These are phyloP conservation scores for Phaffomyces opuntiae DNA, from an alignment of 805 yeast genomes.

Conservation along the genomic window DNA sequence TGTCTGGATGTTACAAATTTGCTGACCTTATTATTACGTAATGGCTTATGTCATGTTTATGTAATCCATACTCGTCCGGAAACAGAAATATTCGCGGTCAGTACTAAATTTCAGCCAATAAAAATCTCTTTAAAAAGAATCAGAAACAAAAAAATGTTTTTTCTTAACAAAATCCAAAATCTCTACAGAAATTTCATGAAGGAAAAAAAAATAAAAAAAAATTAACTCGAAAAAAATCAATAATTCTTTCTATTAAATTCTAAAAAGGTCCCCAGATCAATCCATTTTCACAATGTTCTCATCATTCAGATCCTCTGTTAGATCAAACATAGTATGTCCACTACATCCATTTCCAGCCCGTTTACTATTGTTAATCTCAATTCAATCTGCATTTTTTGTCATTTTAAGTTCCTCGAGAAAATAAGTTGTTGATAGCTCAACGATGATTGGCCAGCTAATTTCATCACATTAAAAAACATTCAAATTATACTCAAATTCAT, in stretches of 20 bases:
- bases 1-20: background rate
- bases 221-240: background rate
- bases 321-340: conserved; percentile 24
- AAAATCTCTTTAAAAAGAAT: conserved; percentile 11
- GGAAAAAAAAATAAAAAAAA: conserved; percentile 1
- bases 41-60: background rate
- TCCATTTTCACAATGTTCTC: conserved; percentile 21
- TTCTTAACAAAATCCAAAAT: background rate
- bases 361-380: background rate
- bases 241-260: background rate
- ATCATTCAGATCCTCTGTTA: conserved; percentile 26
- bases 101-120: conserved; percentile 19
- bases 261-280: conserved; percentile 5
- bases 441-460: conserved; percentile 6
- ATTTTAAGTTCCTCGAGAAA: background rate
- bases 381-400: background rate
- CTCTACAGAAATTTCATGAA: background rate
- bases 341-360: background rate
- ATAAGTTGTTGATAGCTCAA: conserved; percentile 6
- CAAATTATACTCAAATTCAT: background rate
- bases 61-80: background rate
- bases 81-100: background rate
- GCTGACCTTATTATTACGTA: too few species aligned
- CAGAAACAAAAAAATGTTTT: background rate
- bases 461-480: background rate